These are phyloP conservation scores for Datura wrightii DNA, from an alignment of 257 asterid genomes.

Conservation along the genomic window DNA sequence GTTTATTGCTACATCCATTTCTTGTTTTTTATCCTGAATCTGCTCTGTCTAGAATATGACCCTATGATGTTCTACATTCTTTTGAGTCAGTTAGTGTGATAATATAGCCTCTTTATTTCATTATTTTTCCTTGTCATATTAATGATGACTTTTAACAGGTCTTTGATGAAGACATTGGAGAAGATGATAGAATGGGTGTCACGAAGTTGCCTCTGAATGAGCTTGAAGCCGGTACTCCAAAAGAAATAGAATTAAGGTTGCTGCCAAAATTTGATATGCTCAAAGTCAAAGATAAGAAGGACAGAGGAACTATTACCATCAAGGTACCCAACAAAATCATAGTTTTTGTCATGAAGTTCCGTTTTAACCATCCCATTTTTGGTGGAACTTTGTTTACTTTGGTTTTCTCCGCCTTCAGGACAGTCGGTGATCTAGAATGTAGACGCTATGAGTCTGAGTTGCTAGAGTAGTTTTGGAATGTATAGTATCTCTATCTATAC, in stretches of 20 bases:
- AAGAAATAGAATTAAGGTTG: slow-evolving; percentile 65
- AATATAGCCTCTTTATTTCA: background rate
- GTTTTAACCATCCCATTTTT: background rate
- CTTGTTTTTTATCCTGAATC: background rate
- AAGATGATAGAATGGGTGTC: slow-evolving; percentile 81
- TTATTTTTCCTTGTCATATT: background rate
- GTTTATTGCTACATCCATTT: slow-evolving; percentile 43
- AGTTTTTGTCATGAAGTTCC: slow-evolving; percentile 3
- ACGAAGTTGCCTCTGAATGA: slow-evolving; percentile 70
- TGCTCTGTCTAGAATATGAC: background rate
- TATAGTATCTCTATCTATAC: background rate
- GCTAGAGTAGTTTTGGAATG: background rate
- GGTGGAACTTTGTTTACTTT: background rate
- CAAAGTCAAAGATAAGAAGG: slow-evolving; percentile 88
- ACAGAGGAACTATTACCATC: slow-evolving; percentile 74
- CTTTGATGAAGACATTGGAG: slow-evolving; percentile 85
- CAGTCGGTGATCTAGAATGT: background rate
- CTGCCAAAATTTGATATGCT: slow-evolving; percentile 86
- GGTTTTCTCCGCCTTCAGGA: background rate
- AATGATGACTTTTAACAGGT: slow-evolving; percentile 53
- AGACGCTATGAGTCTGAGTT: background rate
- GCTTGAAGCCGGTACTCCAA: slow-evolving; percentile 64
- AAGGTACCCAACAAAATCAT: slow-evolving; percentile 53
- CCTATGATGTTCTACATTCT: background rate
- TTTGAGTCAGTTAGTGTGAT: background rate